Conservation (phyloP, 176 grass and related monocot species). For the Oryza meridionalis region DNA sequence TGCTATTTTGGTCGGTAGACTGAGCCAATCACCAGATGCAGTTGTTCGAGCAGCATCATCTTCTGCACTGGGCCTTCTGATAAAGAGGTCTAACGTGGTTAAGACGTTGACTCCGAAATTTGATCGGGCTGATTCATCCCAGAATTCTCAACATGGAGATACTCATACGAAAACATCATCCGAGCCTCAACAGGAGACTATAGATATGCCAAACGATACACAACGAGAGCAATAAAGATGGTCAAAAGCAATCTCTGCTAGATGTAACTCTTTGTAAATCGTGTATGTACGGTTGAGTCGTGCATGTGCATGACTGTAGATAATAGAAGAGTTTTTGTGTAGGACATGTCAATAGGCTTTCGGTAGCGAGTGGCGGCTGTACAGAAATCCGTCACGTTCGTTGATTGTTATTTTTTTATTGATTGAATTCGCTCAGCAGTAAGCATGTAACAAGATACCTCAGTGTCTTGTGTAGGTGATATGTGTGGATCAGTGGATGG, state of each 20-base stretch:
- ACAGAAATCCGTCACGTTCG: slow-evolving; percentile 1
- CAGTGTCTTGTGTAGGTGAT: not conserved
- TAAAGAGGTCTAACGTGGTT: slow-evolving; percentile 79
- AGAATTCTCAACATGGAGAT: slow-evolving; percentile 43
- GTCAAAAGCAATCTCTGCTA: not conserved
- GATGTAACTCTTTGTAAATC: slow-evolving; percentile 37
- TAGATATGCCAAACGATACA: slow-evolving; percentile 20
- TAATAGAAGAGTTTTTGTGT: not conserved
- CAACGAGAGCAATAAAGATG: slow-evolving; percentile 36
- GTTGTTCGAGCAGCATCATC: slow-evolving; percentile 76
- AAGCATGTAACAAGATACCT: not conserved
- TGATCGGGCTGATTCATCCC: slow-evolving; percentile 61
- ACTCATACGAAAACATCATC: slow-evolving; percentile 38
- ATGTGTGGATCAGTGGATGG: not conserved
- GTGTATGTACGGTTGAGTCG: slow-evolving; percentile 36
- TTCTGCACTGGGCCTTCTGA: slow-evolving; percentile 83
- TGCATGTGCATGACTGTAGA: slow-evolving; percentile 7
- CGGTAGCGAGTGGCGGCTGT: not conserved
- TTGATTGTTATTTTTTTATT: slow-evolving; percentile 5
- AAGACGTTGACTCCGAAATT: slow-evolving; percentile 47
- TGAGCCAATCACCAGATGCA: slow-evolving; percentile 72
- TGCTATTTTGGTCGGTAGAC: slow-evolving; percentile 72
- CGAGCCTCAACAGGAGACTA: slow-evolving; percentile 45
- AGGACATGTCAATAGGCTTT: slow-evolving; percentile 22
- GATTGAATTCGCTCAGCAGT: slow-evolving; percentile 18